phyloP scores from a whole-genome alignment of 441 rosid species.

The Gossypium trilobum region DNA sequence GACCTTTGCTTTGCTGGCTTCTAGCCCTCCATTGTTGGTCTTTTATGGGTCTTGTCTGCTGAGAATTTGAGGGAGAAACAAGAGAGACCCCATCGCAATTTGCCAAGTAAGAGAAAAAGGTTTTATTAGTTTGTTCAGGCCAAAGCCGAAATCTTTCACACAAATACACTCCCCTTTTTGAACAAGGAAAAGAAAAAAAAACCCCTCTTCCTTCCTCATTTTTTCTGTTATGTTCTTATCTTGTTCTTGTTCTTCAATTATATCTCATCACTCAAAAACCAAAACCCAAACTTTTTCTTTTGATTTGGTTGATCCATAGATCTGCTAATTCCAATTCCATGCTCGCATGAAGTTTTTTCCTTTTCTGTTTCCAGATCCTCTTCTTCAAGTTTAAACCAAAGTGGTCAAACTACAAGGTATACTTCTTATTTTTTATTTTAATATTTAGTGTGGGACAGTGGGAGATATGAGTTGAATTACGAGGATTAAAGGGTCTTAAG shows the following conservation, averaged over 20 bases:
- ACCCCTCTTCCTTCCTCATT: background rate
- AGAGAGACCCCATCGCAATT: background rate
- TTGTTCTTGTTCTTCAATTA: background rate
- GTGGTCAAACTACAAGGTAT: conserved; percentile 24
- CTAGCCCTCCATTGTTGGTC: conserved; percentile 58
- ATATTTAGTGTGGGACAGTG: conserved; percentile 5
- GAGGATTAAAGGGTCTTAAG: conserved; percentile 10
- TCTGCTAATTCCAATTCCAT: conserved; percentile 28
- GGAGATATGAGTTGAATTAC: conserved; percentile 13
- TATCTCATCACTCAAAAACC: background rate
- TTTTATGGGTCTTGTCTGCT: conserved; percentile 22
- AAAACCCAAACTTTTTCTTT: conserved; percentile 3
- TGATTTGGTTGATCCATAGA: conserved; percentile 47
- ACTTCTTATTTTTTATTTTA: background rate
- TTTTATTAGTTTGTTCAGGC: background rate
- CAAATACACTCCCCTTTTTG: background rate
- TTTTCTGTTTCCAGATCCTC: conserved; percentile 21
- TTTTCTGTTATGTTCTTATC: background rate
- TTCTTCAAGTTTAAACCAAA: conserved; percentile 9
- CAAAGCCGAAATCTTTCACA: background rate
- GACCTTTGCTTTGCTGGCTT: conserved; percentile 74
- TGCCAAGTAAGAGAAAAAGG: background rate
- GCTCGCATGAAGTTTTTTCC: conserved; percentile 16
- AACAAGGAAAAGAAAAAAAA: background rate
- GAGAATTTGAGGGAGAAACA: background rate